Evolutionary conservation across 805 yeast genomes (phyloP).

Genomic region (Sugiyamaella qingdaonensis): DNA sequence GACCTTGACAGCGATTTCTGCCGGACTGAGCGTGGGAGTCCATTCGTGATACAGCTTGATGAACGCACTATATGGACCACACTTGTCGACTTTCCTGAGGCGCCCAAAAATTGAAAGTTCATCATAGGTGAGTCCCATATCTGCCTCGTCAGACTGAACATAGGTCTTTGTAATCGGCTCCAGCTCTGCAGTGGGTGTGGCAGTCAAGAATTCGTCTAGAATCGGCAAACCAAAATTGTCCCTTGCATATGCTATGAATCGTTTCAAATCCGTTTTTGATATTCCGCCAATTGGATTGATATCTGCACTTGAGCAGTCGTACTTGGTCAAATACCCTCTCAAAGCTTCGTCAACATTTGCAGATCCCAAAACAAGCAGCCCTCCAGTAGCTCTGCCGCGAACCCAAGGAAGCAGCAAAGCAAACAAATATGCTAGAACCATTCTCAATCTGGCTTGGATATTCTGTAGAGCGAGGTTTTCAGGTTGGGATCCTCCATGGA

Average conservation of each 20-base stretch:
- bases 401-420: slow-evolving; percentile 97
- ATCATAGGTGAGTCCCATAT: slow-evolving; percentile 98
- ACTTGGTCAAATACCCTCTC: slow-evolving; percentile 92
- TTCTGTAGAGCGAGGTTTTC: slow-evolving; percentile 95
- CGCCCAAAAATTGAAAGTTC: slow-evolving; percentile 89
- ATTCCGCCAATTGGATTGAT: slow-evolving; percentile 98
- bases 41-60: slow-evolving; percentile 85
- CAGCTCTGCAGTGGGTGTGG: slow-evolving; percentile 96
- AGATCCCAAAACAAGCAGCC: slow-evolving; percentile 86
- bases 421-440: slow-evolving; percentile 90
- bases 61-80: slow-evolving; percentile 97
- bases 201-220: slow-evolving; percentile 70
- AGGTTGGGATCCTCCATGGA: slow-evolving; percentile 87
- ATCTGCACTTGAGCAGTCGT: slow-evolving; percentile 97
- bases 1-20: slow-evolving; percentile 85
- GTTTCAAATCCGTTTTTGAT: slow-evolving; percentile 86
- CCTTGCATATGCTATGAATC: slow-evolving; percentile 78
- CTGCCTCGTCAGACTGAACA: slow-evolving; percentile 94
- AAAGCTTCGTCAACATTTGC: slow-evolving; percentile 97
- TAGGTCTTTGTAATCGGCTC: slow-evolving; percentile 92
- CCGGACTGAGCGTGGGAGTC: slow-evolving; percentile 80
- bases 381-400: slow-evolving; percentile 65
- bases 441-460: slow-evolving; percentile 91
- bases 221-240: slow-evolving; percentile 69
- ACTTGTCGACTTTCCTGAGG: slow-evolving; percentile 83